These are phyloP conservation scores for Coccomyxa subellipsoidea DNA, from an alignment of 163 green algal genomes.

Conservation along the genomic window DNA sequence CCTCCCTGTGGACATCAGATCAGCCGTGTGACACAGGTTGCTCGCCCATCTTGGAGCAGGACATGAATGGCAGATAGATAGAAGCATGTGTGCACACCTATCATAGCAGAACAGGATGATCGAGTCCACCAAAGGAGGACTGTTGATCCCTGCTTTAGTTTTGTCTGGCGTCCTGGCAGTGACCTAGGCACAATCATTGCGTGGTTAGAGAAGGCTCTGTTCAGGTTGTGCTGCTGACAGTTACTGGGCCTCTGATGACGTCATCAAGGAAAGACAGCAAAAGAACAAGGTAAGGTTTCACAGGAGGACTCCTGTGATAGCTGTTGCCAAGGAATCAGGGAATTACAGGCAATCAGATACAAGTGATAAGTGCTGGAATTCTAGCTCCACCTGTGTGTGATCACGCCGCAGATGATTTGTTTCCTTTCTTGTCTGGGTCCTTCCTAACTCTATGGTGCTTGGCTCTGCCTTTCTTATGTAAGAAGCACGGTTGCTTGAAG, in stretches of 20 bases:
- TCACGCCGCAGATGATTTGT: too few species aligned
- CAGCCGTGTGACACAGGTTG: neutral
- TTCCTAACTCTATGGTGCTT: neutral
- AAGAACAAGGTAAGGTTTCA: too few species aligned
- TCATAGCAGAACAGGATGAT: conserved; percentile 46
- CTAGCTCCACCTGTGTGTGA: too few species aligned
- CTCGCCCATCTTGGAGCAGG: neutral
- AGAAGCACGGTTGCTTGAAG: neutral
- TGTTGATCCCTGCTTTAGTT: too few species aligned
- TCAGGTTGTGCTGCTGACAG: neutral
- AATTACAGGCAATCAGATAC: too few species aligned
- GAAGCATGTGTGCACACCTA: conserved; percentile 1
- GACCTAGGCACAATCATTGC: neutral
- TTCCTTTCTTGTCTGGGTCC: neutral
- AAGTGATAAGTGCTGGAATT: too few species aligned
- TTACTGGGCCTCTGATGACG: neutral
- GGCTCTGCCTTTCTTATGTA: neutral
- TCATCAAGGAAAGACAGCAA: too few species aligned
- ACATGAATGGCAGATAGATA: neutral
- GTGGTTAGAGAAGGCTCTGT: neutral
- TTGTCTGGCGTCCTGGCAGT: neutral
- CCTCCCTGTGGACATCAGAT: conserved; percentile 9
- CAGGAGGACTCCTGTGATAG: too few species aligned
- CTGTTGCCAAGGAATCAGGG: too few species aligned
- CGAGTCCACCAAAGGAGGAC: conserved; percentile 16